Evolutionary conservation across 2,329 filamentous ascomycete species (phyloP), one percentile per base, ranked within the genome.

Genomic region (Colletotrichum filicis): DNA sequence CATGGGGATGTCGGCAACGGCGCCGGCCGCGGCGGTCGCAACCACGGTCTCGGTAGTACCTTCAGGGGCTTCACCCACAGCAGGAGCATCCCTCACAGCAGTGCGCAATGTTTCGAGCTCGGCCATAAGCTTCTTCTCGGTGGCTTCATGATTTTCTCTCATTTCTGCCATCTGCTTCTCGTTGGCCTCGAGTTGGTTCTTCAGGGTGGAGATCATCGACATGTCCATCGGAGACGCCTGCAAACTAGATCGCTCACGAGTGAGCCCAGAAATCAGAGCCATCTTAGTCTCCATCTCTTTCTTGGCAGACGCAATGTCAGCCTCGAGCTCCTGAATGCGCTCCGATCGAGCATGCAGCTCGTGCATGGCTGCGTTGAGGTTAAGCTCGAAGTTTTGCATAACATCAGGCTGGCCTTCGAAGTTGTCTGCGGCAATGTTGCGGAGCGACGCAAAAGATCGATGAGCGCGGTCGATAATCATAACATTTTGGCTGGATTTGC

Each of bases 201-300:
- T 93, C 85, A 99, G 90, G 19, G 92, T 93, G 5, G 94, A 93
- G 37, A 98, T 92, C 75, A 98, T 92, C 0, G 94, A 95, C 80
- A 98, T 97, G 79, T 99, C 97, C 79, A 98, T 92, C 8, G 95
- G 93, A 28, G 93, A 93, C 2, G 81, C 89, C 80, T 96, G 95
- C 84, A 98, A 88, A 83, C 95, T 98, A 3, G 95, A 96, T 72
- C 97, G 89, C 83, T 99, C 97, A 66, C 97, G 92, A 4, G 97
- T 97, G 75, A 99, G 87, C 7, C 97, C 97, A 35, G 95, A 94
- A 77, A 99, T 98, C 79, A 99, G 95, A 35, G 94, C 94, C 87
- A 96, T 95, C 89, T 99, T 99, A 75, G 90, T 92, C 80, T 99
- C 97, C 93, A 98, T 97, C 82, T 99, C 97, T 85, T 95, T 98